These are phyloP conservation scores for Eutypa lata DNA, from an alignment of 2,329 filamentous ascomycete genomes.

Conservation along the genomic window DNA sequence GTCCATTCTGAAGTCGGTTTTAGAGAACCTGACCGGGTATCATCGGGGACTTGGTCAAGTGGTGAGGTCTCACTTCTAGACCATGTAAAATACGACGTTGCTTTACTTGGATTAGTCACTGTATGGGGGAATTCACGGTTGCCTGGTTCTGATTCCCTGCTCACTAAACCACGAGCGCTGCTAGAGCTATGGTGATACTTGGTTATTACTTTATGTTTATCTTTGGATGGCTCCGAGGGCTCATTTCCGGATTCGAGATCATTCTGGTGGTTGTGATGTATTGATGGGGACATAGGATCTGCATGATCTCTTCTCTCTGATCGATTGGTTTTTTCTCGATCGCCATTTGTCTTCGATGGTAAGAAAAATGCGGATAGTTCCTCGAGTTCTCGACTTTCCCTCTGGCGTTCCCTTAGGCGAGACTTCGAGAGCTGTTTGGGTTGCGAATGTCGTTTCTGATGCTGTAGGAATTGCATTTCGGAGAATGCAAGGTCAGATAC, in stretches of 20 bases:
- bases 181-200: background rate
- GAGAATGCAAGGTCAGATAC: constrained; percentile 53
- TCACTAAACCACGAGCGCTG: background rate
- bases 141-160: background rate
- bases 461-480: constrained; percentile 43
- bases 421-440: constrained; percentile 21
- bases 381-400: constrained; percentile 30
- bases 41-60: background rate
- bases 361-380: constrained; percentile 36
- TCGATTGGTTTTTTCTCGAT: constrained; percentile 2
- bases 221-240: background rate
- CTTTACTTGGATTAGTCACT: constrained; percentile 9
- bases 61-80: constrained; percentile 20
- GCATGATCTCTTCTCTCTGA: background rate
- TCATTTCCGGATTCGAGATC: background rate
- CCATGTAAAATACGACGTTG: constrained; percentile 25
- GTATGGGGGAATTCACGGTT: background rate
- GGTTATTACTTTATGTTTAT: background rate
- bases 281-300: background rate
- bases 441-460: constrained; percentile 15
- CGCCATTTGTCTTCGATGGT: constrained; percentile 8
- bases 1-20: constrained; percentile 9
- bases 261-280: background rate
- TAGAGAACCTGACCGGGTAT: background rate
- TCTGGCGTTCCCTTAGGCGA: constrained; percentile 20